Evolutionary conservation across 164 flowering plant species (phyloP).

Genomic region (Saururus chinensis): DNA sequence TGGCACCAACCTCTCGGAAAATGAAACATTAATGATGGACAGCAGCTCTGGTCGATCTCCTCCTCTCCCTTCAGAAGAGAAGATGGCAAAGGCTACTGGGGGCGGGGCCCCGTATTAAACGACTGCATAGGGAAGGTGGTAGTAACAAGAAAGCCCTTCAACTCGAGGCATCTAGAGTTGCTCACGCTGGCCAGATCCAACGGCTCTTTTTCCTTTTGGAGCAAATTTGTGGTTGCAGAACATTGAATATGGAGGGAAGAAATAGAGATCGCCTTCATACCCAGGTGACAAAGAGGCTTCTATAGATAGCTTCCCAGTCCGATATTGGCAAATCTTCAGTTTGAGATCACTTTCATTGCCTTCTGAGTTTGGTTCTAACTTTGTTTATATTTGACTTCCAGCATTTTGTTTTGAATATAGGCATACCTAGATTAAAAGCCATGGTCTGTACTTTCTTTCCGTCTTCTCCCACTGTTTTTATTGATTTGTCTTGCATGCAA

Average conservation of each 20-base stretch:
- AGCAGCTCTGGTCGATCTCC: background rate
- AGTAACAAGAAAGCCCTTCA: background rate
- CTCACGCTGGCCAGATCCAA: background rate
- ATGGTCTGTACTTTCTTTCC: background rate
- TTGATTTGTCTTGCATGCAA: conserved; percentile 7
- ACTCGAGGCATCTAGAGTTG: background rate
- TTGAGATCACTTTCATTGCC: conserved; percentile 22
- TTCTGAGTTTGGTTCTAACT: background rate
- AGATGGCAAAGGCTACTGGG: background rate
- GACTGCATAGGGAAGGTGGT: background rate
- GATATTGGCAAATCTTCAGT: conserved; percentile 10
- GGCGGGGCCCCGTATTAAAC: background rate
- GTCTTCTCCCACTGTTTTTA: conserved; percentile 17
- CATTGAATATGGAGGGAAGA: conserved; percentile 10
- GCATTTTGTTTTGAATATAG: background rate
- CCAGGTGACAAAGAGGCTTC: background rate
- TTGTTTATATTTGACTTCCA: background rate
- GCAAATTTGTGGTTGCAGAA: conserved; percentile 5
- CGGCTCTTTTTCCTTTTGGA: conserved; percentile 1
- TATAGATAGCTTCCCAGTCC: conserved; percentile 5
- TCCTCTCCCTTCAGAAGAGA: background rate
- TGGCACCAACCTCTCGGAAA: too few relatives aligned
- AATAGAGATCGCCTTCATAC: background rate
- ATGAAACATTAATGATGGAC: too few relatives aligned
- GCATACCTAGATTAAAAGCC: background rate